phyloP scores from a whole-genome alignment of 169 alveolate species.

The Eimeria tenella region DNA sequence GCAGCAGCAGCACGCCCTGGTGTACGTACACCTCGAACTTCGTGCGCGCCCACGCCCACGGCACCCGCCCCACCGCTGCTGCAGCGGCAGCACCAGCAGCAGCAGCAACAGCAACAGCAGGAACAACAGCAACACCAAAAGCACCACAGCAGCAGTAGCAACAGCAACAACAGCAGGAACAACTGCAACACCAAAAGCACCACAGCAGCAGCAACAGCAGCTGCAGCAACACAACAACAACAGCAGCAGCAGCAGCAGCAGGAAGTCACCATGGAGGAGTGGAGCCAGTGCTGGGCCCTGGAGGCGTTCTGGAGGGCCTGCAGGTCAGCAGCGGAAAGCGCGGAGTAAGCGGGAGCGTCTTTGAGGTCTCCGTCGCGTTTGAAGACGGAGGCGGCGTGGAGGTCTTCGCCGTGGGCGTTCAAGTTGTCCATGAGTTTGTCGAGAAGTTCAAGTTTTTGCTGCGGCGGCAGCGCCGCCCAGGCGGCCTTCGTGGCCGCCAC shows the following conservation, averaged over 20 bases:
- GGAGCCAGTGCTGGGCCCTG: constrained; percentile 59
- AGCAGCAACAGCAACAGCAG: background rate
- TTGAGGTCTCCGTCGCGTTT: constrained; percentile 44
- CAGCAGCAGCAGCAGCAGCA: background rate
- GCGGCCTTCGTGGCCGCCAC: constrained; percentile 70
- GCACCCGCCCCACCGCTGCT: too few species aligned
- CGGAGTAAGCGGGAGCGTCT: background rate
- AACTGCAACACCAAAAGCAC: constrained; percentile 64
- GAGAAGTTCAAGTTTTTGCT: constrained; percentile 24
- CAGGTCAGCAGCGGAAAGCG: background rate
- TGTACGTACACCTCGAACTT: background rate
- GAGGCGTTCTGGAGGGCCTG: constrained; percentile 11
- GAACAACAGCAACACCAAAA: constrained; percentile 9
- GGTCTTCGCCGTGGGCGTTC: constrained; percentile 25
- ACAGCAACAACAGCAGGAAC: background rate
- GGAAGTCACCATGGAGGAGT: constrained; percentile 55
- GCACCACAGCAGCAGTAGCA: constrained; percentile 39
- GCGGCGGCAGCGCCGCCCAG: constrained; percentile 58
- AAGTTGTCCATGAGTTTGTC: constrained; percentile 52
- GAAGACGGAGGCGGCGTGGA: constrained; percentile 48
- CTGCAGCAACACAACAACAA: background rate
- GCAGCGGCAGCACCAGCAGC: background rate
- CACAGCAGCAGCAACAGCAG: constrained; percentile 41
- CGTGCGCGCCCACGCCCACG: too few species aligned
- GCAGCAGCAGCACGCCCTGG: background rate